Conservation (phyloP, 345 rosid genomes). For the Eucalyptus polybractea region DNA sequence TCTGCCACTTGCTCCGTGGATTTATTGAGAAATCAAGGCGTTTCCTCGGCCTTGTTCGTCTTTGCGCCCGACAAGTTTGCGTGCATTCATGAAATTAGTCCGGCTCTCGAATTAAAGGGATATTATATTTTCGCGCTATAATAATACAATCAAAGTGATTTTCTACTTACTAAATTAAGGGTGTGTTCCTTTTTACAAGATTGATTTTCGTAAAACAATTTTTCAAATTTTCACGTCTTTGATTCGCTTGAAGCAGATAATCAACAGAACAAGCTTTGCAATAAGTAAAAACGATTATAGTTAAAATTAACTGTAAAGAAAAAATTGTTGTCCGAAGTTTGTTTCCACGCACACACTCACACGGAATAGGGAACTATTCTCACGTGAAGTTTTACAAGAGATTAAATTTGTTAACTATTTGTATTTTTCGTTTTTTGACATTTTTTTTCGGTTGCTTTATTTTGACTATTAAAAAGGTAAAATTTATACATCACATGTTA, state of each 20-base stretch:
- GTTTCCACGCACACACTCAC: background rate
- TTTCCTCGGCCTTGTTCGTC: background rate
- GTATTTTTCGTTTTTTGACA: background rate
- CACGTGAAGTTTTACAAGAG: background rate
- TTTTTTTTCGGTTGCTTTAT: background rate
- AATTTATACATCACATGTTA: background rate
- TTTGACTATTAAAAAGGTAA: background rate
- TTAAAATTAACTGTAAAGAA: background rate
- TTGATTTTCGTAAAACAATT: background rate
- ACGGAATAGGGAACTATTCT: background rate
- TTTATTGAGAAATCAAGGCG: background rate
- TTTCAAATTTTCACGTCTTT: background rate
- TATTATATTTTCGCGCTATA: background rate
- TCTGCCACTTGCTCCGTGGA: background rate
- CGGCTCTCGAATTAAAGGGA: background rate
- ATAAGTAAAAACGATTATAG: background rate
- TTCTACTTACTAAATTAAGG: background rate
- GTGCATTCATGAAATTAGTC: background rate
- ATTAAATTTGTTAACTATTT: background rate
- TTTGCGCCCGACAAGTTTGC: background rate
- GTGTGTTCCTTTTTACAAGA: background rate
- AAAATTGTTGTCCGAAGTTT: background rate
- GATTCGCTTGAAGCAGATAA: background rate
- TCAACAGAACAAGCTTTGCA: background rate
- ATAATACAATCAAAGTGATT: background rate